Conservation (phyloP, 805 yeast genomes). For the Sugiyamaella marilandica region DNA sequence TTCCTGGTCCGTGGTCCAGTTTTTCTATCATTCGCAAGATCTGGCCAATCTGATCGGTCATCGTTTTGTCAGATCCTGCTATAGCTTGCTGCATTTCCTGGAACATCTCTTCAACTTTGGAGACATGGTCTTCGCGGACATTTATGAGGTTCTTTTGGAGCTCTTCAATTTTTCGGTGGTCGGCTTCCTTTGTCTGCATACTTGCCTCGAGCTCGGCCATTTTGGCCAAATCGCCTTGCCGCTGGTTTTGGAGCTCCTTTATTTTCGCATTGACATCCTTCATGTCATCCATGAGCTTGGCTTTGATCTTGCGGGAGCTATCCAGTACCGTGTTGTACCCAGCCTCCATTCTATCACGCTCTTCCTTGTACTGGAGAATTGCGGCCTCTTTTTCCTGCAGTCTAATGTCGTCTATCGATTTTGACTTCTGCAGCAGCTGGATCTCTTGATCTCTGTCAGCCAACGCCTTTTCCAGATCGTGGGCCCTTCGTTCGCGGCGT, state of each 20-base stretch:
- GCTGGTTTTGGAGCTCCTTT: constrained; percentile 11
- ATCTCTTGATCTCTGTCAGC: constrained; percentile 9
- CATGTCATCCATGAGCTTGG: constrained; percentile 54
- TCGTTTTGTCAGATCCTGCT: constrained; percentile 14
- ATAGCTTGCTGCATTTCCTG: constrained; percentile 16
- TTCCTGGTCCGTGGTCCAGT: constrained; percentile 9
- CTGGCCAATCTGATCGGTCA: constrained; percentile 14
- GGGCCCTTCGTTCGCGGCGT: constrained; percentile 64
- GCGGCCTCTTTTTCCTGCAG: constrained; percentile 7
- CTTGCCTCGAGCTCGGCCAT: constrained; percentile 16
- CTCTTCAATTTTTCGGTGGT: constrained; percentile 15
- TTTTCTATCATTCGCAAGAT: constrained; percentile 15
- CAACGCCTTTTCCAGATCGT: constrained; percentile 58
- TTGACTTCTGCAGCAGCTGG: not conserved
- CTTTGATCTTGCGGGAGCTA: constrained; percentile 46
- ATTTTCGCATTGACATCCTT: constrained; percentile 29
- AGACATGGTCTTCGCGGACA: constrained; percentile 17
- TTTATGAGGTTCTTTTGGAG: constrained; percentile 11
- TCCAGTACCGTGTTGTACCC: constrained; percentile 51
- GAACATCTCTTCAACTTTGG: constrained; percentile 16
- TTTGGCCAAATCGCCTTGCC: constrained; percentile 12
- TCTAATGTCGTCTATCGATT: constrained; percentile 5
- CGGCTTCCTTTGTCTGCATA: not conserved
- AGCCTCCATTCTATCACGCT: constrained; percentile 46
- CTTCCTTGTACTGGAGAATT: constrained; percentile 42